These are phyloP conservation scores for Chytriomyces confervae DNA, from an alignment of 192 early-diverging fungal genomes.

Conservation along the genomic window DNA sequence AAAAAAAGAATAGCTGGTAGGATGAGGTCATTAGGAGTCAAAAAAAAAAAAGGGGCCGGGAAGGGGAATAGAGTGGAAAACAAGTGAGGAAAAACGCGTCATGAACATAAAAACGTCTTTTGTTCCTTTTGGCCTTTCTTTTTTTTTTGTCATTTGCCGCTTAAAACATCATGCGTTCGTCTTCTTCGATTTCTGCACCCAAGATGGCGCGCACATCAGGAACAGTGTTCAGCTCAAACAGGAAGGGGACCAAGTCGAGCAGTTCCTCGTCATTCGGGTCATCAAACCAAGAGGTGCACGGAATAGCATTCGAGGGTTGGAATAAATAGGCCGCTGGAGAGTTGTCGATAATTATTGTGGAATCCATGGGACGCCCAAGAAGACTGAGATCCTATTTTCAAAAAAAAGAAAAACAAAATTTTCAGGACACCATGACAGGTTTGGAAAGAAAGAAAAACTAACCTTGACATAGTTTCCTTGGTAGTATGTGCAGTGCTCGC, in stretches of 20 bases:
- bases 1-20: too few relatives aligned
- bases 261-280: slow-evolving; percentile 30
- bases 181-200: slow-evolving; percentile 1
- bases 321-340: slow-evolving; percentile 11
- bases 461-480: slow-evolving; percentile 90
- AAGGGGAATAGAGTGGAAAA: too few relatives aligned
- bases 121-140: too few relatives aligned
- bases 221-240: slow-evolving; percentile 20
- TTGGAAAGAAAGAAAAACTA: background rate
- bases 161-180: too few relatives aligned
- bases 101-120: too few relatives aligned
- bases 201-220: slow-evolving; percentile 28
- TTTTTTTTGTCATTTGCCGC: too few relatives aligned
- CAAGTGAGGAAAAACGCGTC: too few relatives aligned
- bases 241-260: slow-evolving; percentile 22
- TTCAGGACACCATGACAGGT: background rate
- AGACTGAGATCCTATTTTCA: slow-evolving; percentile 19
- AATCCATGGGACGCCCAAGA: slow-evolving; percentile 20
- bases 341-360: slow-evolving; percentile 30
- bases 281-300: slow-evolving; percentile 18
- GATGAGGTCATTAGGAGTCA: too few relatives aligned
- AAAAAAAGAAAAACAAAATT: background rate
- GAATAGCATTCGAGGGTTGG: slow-evolving; percentile 24
- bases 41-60: too few relatives aligned
- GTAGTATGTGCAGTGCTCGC: slow-evolving; percentile 86